Base-by-base conservation (phyloP, 352 stramenopile species). In the Aphanomyces astaci region DNA sequence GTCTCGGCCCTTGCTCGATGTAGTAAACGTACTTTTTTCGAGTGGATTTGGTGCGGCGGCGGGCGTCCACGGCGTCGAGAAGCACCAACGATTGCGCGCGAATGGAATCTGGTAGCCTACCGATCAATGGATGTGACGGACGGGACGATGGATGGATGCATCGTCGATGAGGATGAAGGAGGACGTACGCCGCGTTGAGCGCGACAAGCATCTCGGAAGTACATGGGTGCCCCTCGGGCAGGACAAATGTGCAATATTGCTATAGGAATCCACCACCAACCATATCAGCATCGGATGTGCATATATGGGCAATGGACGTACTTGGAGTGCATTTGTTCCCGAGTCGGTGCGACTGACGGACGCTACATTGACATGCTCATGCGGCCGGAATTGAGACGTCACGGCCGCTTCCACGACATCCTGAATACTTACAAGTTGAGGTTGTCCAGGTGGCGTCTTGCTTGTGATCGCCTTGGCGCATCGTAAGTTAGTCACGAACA, bases 1-100 rank as follows among this genome's bases (percentile, higher is more conserved):
- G 84, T 13, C 84, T 81, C 53, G 84, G 63, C 2, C 84, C 86
- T 74, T 95, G 86, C 63, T 95, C 84, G 73, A 95, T 78, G 73
- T 95, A 95, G 79, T 95, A 95, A 45, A 95, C 76, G 71, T 95
- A 95, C 75, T 92, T 91, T 66, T 95, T 95, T 78, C 85, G 89
- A 24, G 78, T 79, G 39, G 86, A 92, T 4, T 84, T 85, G 67
- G 90, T 90, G 27, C 84, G 83, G 32, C 77, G 77, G 2, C 78
- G 78, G 31, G 73, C 59, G n/a, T 68, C 73, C 7, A 68, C 70
- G 1, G 71, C 67, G 22, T 69, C 49, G 59, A 88, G 56, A 1
- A 53, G 48, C 1, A 63, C 78, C 15, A 93, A 75, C 0, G 62
- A 64, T 13, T 88, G 78, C 4, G 91, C 73, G 10, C 81, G 73